Percentiles rank a stretch among this genome's conserved stretches.
Conservation (phyloP, 306 rosid species). For the Vachellia pachyceras region DNA sequence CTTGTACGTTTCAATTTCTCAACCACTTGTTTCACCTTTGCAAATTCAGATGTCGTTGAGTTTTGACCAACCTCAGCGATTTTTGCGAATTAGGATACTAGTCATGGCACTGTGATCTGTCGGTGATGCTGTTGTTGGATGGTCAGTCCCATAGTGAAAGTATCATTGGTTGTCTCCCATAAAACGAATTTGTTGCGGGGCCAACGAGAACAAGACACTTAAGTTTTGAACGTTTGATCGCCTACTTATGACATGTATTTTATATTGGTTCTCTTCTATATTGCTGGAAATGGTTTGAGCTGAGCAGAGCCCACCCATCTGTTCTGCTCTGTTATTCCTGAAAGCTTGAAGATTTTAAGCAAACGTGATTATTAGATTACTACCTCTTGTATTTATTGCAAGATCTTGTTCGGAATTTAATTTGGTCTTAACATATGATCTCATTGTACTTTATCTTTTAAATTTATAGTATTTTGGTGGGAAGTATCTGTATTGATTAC, state of each 20-base stretch:
- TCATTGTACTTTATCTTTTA: too few species aligned
- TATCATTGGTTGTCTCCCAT: not conserved
- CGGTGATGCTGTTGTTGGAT: not conserved
- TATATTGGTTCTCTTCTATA: too few species aligned
- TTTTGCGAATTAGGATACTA: not conserved
- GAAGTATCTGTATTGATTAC: too few species aligned
- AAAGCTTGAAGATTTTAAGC: not conserved
- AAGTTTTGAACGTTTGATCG: not conserved
- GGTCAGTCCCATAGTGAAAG: not conserved
- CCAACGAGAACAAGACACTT: not conserved
- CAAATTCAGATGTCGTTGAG: not conserved
- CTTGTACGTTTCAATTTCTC: not conserved
- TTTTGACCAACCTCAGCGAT: not conserved
- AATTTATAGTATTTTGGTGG: not conserved
- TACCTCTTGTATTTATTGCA: too few species aligned
- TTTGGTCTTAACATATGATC: too few species aligned
- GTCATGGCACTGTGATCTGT: not conserved
- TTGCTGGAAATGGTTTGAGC: too few species aligned
- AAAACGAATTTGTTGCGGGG: not conserved
- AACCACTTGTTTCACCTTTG: conserved; percentile 4
- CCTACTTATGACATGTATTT: too few species aligned
- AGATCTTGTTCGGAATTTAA: too few species aligned
- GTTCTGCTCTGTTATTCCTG: not conserved
- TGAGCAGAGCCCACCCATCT: not conserved
- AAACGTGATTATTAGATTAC: not conserved